A percentile compares a stretch with the other conserved stretches of the same genome.
These are phyloP conservation scores for Baudoinia panamericana DNA, from an alignment of 495 filamentous ascomycete species.

Conservation along the genomic window DNA sequence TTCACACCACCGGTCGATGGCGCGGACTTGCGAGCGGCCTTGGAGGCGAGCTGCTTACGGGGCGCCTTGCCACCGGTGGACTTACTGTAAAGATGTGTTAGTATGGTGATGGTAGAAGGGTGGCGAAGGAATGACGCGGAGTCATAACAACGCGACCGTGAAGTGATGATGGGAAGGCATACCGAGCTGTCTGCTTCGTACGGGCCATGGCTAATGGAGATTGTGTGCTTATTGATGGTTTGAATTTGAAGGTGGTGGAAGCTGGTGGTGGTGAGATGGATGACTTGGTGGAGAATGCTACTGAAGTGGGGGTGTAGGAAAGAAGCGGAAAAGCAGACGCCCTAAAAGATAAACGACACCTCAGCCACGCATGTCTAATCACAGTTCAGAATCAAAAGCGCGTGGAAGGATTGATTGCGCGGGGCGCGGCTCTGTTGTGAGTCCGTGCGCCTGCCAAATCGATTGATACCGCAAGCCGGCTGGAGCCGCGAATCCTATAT, in stretches of 20 bases:
- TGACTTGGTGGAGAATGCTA: conserved; percentile 17
- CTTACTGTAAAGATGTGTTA: conserved; percentile 47
- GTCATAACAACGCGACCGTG: conserved; percentile 16
- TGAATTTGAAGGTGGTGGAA: conserved; percentile 34
- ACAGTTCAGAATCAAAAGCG: no score
- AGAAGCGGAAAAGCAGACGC: not conserved
- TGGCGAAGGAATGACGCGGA: conserved; percentile 7
- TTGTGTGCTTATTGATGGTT: conserved; percentile 29
- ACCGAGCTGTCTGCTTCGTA: conserved; percentile 99
- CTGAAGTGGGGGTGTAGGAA: not conserved
- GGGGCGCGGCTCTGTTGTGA: no score
- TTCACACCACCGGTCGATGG: conserved; percentile 85
- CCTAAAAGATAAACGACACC: no score
- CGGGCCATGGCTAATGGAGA: conserved; percentile 68
- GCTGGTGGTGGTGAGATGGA: no score
- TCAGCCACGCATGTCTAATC: no score
- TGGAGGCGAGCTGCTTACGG: conserved; percentile 91
- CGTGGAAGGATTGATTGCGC: no score
- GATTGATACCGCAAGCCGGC: no score
- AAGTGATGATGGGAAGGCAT: conserved; percentile 31
- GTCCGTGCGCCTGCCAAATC: no score
- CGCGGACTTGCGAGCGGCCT: conserved; percentile 67
- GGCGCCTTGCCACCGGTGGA: conserved; percentile 99
- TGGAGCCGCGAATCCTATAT: no score
- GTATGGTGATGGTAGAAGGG: conserved; percentile 17